Percentiles rank a stretch among this genome's conserved stretches.
Conservation (phyloP, 305 asterid species). For the Euphrasia arctica region DNA sequence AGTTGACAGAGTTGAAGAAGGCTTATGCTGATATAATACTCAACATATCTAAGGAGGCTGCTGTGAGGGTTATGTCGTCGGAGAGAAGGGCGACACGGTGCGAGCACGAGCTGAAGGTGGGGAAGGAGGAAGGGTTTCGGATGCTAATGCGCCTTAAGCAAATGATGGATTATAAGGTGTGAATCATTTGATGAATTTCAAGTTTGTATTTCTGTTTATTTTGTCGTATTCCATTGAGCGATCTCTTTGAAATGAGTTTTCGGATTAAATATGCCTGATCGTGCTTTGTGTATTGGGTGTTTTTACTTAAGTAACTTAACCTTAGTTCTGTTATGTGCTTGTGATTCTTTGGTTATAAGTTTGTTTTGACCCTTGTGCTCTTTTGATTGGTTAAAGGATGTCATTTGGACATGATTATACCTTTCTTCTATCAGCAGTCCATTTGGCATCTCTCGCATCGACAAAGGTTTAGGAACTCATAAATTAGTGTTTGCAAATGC, state of each 20-base stretch:
- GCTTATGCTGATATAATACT: conserved; percentile 79
- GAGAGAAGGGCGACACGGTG: conserved; percentile 60
- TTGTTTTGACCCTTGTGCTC: neutral
- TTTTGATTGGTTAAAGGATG: conserved; percentile 8
- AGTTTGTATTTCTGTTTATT: neutral
- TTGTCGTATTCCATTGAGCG: neutral
- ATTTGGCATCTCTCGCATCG: conserved; percentile 3
- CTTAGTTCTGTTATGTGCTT: neutral
- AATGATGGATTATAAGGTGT: conserved; percentile 84
- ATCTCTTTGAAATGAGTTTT: conserved; percentile 12
- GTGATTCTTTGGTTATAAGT: neutral
- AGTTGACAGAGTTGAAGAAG: conserved; percentile 57
- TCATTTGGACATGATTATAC: neutral
- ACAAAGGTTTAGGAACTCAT: conserved; percentile 5
- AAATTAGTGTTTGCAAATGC: too few relatives aligned
- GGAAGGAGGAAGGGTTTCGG: conserved; percentile 76
- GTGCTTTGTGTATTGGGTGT: neutral
- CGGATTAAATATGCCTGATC: neutral
- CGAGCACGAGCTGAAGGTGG: conserved; percentile 64
- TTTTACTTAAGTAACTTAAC: conserved; percentile 7
- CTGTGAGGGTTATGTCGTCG: conserved; percentile 68
- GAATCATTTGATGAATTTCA: conserved; percentile 9
- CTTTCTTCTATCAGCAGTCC: neutral
- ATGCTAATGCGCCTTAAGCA: conserved; percentile 74
- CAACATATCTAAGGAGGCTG: conserved; percentile 81